Conservation (phyloP, 768 basidiomycete species). For the Trametes cubensis region DNA sequence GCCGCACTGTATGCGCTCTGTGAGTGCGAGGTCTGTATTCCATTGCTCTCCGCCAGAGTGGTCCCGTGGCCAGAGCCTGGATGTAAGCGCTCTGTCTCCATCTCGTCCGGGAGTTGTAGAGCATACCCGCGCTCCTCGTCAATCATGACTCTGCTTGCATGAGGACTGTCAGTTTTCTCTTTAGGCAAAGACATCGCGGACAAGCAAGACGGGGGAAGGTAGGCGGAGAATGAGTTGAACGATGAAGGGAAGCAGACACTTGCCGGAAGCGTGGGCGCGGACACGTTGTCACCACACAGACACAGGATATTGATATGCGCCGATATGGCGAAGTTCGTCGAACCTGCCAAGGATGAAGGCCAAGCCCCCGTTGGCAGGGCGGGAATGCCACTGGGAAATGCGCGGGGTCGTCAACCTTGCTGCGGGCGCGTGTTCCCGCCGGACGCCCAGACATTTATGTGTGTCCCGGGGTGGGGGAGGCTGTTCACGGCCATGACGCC, state of each 20-base stretch:
- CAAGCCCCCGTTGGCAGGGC: not conserved
- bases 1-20: slow-evolving; percentile 2
- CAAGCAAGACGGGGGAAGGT: not conserved
- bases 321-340: not conserved
- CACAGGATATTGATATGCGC: slow-evolving; percentile 4
- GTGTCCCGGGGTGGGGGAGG: no score
- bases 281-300: not conserved
- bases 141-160: slow-evolving; percentile 17
- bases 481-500: no score
- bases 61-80: slow-evolving; percentile 1
- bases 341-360: slow-evolving; percentile 2
- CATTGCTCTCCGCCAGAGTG: not conserved
- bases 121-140: slow-evolving; percentile 25
- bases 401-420: not conserved
- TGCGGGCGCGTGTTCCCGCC: no score
- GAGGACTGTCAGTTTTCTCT: slow-evolving; percentile 11
- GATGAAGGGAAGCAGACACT: slow-evolving; percentile 6
- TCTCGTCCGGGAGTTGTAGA: slow-evolving; percentile 8
- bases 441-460: no score
- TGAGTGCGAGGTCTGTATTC: not conserved
- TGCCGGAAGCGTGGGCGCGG: slow-evolving; percentile 12
- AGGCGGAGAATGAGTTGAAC: not conserved
- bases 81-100: slow-evolving; percentile 15
- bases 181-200: not conserved
- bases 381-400: not conserved